Conservation (phyloP, 75 land plant genomes). For the Cupressus sempervirens region DNA sequence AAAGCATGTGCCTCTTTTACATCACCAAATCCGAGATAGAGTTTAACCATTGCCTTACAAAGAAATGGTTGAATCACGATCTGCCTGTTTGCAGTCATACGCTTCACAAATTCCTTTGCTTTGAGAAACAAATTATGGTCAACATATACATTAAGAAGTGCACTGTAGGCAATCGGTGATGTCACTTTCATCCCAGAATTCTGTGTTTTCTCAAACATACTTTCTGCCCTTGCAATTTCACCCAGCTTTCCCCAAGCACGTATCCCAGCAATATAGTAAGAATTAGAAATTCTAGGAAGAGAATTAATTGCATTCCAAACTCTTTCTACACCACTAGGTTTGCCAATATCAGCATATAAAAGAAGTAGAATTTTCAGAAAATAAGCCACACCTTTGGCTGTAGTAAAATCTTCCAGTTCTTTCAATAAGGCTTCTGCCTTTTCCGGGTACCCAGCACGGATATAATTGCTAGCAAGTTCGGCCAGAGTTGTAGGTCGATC, state of each 20-base stretch:
- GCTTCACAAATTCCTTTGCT: constrained; percentile 41
- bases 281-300: constrained; percentile 21
- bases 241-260: constrained; percentile 62
- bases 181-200: constrained; percentile 20
- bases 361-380: constrained; percentile 34
- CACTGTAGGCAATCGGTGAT: constrained; percentile 20
- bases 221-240: constrained; percentile 54
- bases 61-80: constrained; percentile 17
- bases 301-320: constrained; percentile 42
- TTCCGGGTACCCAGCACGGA: constrained; percentile 30
- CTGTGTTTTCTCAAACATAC: constrained; percentile 25
- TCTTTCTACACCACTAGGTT: constrained; percentile 46
- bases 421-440: constrained; percentile 54
- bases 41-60: constrained; percentile 41
- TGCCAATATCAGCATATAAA: constrained; percentile 54
- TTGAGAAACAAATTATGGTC: constrained; percentile 35
- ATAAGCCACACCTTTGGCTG: constrained; percentile 21
- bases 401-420: constrained; percentile 50
- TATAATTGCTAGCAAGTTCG: constrained; percentile 51
- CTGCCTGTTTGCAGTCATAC: constrained; percentile 21
- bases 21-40: constrained; percentile 43
- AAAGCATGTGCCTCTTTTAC: constrained; percentile 51
- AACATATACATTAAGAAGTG: constrained; percentile 40
- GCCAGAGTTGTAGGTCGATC: constrained; percentile 16
- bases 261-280: constrained; percentile 37